Evolutionary conservation across 495 filamentous ascomycete genomes (phyloP).

Genomic region (Penicillium parvum): DNA sequence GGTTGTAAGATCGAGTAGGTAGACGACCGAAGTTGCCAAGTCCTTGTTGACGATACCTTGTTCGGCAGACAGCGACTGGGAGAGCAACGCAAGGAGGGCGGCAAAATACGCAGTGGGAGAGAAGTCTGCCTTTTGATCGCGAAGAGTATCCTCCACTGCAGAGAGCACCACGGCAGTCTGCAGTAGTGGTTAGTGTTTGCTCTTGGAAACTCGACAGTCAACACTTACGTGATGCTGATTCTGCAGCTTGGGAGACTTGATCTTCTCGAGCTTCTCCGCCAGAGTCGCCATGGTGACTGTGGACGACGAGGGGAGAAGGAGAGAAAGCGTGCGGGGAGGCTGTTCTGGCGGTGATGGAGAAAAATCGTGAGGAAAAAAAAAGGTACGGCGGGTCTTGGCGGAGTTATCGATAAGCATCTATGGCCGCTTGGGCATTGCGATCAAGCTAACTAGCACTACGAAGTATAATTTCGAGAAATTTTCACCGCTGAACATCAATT

Average conservation of each 20-base stretch:
- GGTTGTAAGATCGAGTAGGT: conserved; percentile 88
- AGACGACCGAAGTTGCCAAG: conserved; percentile 81
- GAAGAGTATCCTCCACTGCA: conserved; percentile 87
- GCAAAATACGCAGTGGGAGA: conserved; percentile 91
- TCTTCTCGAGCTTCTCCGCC: conserved; percentile 88
- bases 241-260: conserved; percentile 91
- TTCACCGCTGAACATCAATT: conserved; percentile 1
- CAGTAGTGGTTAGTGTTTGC: conserved; percentile 15
- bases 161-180: conserved; percentile 84
- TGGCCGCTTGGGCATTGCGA: background rate
- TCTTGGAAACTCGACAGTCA: background rate
- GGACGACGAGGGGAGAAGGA: conserved; percentile 25
- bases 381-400: conserved; percentile 35
- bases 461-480: no score
- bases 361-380: conserved; percentile 31
- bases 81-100: conserved; percentile 86
- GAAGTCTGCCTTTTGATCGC: conserved; percentile 74
- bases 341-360: conserved; percentile 30
- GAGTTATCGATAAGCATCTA: conserved; percentile 24
- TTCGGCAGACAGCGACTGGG: conserved; percentile 61
- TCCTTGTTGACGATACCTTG: conserved; percentile 73
- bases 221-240: conserved; percentile 81
- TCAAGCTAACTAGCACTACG: no score
- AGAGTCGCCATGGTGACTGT: conserved; percentile 61
- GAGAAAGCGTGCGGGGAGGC: conserved; percentile 28